A percentile compares a stretch with the other conserved stretches of the same genome.
Evolutionary conservation across 1,284 basidiomycete genomes (phyloP).

Genomic region (Inonotus obliquus): DNA sequence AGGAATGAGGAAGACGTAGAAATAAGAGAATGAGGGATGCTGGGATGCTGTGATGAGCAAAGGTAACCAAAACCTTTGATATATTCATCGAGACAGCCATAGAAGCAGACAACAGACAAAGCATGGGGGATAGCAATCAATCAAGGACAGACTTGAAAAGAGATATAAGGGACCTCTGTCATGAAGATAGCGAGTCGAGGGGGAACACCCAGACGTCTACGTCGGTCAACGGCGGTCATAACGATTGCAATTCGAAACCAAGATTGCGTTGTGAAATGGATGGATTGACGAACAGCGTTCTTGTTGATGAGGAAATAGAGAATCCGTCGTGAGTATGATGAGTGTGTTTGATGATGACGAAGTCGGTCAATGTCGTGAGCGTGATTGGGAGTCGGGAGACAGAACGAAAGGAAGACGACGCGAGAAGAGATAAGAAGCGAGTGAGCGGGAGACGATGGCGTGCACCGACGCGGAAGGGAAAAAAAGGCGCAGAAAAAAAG

Average conservation of each 20-base stretch:
- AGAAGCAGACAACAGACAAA: background rate
- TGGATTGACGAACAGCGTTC: conserved; percentile 2
- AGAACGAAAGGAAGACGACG: background rate
- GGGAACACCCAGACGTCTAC: background rate
- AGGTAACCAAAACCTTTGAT: background rate
- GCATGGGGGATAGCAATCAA: background rate
- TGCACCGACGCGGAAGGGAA: background rate
- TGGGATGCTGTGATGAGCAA: conserved; percentile 14
- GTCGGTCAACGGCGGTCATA: background rate
- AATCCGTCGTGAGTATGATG: conserved; percentile 20
- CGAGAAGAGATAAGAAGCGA: conserved; percentile 12
- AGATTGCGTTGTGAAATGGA: background rate
- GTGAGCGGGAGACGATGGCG: conserved; percentile 2
- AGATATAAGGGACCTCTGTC: background rate
- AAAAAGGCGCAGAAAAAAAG: background rate
- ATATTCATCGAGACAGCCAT: background rate
- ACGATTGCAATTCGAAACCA: background rate
- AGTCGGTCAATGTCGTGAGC: background rate
- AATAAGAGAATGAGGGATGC: conserved; percentile 14
- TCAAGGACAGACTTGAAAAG: background rate
- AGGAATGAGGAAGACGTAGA: too few relatives aligned
- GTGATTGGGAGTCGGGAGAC: background rate
- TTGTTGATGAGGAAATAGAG: conserved; percentile 23
- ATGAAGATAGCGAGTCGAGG: background rate
- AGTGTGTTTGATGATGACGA: background rate